A percentile compares a stretch with the other conserved stretches of the same genome.
These are phyloP conservation scores for Limonium bicolor DNA, from an alignment of 148 eudicot genomes.

Conservation along the genomic window DNA sequence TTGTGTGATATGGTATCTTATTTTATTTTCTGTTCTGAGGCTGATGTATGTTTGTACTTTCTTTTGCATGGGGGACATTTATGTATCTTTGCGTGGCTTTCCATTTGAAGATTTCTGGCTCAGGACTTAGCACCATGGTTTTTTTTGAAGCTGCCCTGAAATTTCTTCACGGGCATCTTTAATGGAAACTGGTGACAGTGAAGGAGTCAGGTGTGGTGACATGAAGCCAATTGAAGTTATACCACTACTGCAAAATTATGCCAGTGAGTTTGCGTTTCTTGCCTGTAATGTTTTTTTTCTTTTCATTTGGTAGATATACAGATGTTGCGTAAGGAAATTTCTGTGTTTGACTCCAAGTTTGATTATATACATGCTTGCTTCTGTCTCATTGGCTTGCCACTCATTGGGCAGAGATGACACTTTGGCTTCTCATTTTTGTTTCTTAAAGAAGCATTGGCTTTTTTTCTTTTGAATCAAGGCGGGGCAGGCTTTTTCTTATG, in stretches of 20 bases:
- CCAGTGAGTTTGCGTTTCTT: slow-evolving; percentile 19
- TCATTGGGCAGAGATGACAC: too few relatives aligned
- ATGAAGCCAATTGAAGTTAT: slow-evolving; percentile 20
- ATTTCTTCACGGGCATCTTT: slow-evolving; percentile 35
- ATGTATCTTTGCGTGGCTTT: not conserved
- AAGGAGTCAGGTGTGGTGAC: slow-evolving; percentile 15
- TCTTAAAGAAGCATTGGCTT: too few relatives aligned
- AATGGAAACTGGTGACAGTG: slow-evolving; percentile 24
- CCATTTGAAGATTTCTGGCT: slow-evolving; percentile 2
- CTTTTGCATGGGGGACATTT: not conserved
- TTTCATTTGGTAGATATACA: too few relatives aligned
- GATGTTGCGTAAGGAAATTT: too few relatives aligned
- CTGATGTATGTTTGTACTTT: not conserved
- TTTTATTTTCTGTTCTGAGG: not conserved
- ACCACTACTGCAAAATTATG: slow-evolving; percentile 29
- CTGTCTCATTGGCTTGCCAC: too few relatives aligned
- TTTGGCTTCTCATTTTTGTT: too few relatives aligned
- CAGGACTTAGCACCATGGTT: slow-evolving; percentile 14
- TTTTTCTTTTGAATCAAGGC: too few relatives aligned
- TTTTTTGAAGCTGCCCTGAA: slow-evolving; percentile 43
- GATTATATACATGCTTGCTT: too few relatives aligned
- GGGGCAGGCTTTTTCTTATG: not conserved
- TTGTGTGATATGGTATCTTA: not conserved
- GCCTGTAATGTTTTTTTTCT: not conserved
- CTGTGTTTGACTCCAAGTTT: too few relatives aligned